Conservation (phyloP, 164 flowering plant genomes). For the Hamamelis virginiana region DNA sequence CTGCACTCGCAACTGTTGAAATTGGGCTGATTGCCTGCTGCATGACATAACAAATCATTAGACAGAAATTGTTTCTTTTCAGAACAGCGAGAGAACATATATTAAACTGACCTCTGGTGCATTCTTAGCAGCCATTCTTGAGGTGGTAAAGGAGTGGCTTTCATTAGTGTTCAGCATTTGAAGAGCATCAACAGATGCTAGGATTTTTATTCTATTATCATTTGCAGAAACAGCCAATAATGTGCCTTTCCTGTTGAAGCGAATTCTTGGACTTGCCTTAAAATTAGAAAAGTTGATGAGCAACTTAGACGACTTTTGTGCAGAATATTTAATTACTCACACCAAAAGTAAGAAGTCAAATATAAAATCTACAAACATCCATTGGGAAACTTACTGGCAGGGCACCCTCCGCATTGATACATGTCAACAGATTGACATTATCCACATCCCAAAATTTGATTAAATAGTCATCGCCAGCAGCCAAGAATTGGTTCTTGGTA, state of each 20-base stretch:
- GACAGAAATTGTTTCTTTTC: slow-evolving; percentile 2
- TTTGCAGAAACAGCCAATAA: slow-evolving; percentile 79
- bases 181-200: slow-evolving; percentile 70
- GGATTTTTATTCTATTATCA: slow-evolving; percentile 75
- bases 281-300: slow-evolving; percentile 10
- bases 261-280: slow-evolving; percentile 81
- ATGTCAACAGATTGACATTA: slow-evolving; percentile 56
- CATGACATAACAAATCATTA: slow-evolving; percentile 9
- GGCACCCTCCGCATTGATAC: slow-evolving; percentile 74
- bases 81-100: neutral
- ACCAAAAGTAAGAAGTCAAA: no score
- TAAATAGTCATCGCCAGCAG: slow-evolving; percentile 82
- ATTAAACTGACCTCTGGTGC: slow-evolving; percentile 40
- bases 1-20: no score
- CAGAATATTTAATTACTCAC: neutral
- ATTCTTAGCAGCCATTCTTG: slow-evolving; percentile 48
- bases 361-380: neutral
- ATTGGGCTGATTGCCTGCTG: no score
- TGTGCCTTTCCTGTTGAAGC: slow-evolving; percentile 81
- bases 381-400: slow-evolving; percentile 53
- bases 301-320: neutral
- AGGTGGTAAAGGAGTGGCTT: slow-evolving; percentile 53
- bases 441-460: slow-evolving; percentile 96
- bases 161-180: slow-evolving; percentile 59
- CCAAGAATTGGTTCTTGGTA: slow-evolving; percentile 72